Conservation (phyloP, 345 rosid genomes). For the Brassica cretica region DNA sequence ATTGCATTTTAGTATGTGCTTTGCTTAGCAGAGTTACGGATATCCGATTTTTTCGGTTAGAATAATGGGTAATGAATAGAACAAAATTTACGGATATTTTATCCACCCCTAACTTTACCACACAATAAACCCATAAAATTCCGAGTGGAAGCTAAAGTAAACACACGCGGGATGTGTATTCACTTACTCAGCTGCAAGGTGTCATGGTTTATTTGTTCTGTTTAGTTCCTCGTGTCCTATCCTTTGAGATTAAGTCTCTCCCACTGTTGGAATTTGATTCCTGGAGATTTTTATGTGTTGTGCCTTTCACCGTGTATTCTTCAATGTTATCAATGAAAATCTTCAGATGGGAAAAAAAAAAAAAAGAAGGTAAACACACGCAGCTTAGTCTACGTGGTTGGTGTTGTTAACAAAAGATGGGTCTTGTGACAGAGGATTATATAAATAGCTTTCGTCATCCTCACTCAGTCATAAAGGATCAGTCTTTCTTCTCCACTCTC, state of each 20-base stretch:
- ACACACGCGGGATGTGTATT: background rate
- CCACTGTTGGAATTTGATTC: background rate
- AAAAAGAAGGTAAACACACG: too few species aligned
- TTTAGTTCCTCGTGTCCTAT: background rate
- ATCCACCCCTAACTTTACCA: background rate
- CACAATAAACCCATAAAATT: too few species aligned
- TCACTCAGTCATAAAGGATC: background rate
- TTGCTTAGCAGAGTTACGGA: too few species aligned
- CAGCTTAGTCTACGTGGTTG: background rate
- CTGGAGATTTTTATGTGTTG: background rate
- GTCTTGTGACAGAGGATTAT: background rate
- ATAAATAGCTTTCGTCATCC: background rate
- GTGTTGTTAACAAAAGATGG: background rate
- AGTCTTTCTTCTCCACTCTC: slow-evolving; percentile 22
- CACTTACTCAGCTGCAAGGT: too few species aligned
- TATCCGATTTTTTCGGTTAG: too few species aligned
- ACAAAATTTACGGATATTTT: too few species aligned
- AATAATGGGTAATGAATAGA: too few species aligned
- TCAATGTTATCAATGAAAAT: background rate
- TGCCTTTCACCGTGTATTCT: background rate
- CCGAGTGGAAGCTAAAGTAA: background rate
- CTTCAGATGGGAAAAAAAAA: background rate
- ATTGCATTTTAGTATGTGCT: too few species aligned
- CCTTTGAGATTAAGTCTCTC: background rate
- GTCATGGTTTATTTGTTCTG: background rate